These are phyloP conservation scores for Leptodermis oblonga DNA, from an alignment of 257 asterid genomes.

Conservation along the genomic window DNA sequence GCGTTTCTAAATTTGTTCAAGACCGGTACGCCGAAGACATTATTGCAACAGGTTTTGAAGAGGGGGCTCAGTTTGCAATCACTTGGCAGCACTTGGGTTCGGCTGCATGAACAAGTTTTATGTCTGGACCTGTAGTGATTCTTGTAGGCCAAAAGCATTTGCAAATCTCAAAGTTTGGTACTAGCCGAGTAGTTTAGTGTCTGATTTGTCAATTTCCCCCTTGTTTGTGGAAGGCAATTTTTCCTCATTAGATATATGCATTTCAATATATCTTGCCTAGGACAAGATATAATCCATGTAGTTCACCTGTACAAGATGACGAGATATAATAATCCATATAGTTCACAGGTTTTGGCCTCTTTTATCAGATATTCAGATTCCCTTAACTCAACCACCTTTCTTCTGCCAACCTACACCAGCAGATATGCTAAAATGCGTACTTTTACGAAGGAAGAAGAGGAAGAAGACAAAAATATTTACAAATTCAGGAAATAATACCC, in stretches of 20 bases:
- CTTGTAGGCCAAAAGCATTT: background rate
- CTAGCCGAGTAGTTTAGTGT: background rate
- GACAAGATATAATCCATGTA: too few relatives aligned
- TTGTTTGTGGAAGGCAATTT: background rate
- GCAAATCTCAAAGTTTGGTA: background rate
- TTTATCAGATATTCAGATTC: too few relatives aligned
- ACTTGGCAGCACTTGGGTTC: background rate
- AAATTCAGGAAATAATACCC: conserved; percentile 7
- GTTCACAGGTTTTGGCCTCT: background rate
- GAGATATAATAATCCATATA: too few relatives aligned
- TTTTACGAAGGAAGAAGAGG: too few relatives aligned
- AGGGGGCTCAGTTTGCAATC: background rate
- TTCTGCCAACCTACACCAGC: background rate
- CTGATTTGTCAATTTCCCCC: background rate
- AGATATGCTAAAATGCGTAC: background rate
- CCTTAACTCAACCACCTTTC: too few relatives aligned
- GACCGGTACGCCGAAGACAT: background rate
- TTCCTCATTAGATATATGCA: too few relatives aligned
- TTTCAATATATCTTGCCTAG: too few relatives aligned
- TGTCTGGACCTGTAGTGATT: background rate
- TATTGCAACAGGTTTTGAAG: background rate
- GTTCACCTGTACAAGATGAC: too few relatives aligned
- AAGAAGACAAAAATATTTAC: background rate
- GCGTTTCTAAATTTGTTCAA: background rate
- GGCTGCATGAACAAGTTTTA: background rate